A percentile compares a stretch with the other conserved stretches of the same genome.
Evolutionary conservation across 2,329 filamentous ascomycete genomes (phyloP).

Genomic region (Fulvia fulva): DNA sequence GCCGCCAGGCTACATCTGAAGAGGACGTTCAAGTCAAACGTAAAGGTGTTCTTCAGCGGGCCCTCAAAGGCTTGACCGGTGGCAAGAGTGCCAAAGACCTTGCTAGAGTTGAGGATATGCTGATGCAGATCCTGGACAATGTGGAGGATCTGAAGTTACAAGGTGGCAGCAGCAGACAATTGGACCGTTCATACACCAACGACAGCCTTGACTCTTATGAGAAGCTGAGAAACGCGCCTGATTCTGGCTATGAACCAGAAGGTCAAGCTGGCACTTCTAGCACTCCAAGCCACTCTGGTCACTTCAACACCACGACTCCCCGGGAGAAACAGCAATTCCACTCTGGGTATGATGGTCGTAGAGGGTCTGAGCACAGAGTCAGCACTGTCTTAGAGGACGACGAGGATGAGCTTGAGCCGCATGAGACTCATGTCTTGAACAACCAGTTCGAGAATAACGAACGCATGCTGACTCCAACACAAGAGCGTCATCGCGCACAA

Average conservation of each 20-base stretch:
- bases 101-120: slow-evolving; percentile 43
- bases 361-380: slow-evolving; percentile 70
- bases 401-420: slow-evolving; percentile 73
- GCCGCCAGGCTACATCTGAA: slow-evolving; percentile 47
- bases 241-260: slow-evolving; percentile 76
- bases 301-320: slow-evolving; percentile 44
- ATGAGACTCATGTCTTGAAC: slow-evolving; percentile 43
- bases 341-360: slow-evolving; percentile 50
- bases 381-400: slow-evolving; percentile 83
- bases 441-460: slow-evolving; percentile 59
- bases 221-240: slow-evolving; percentile 65
- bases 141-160: slow-evolving; percentile 64
- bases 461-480: slow-evolving; percentile 58
- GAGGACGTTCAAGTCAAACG: slow-evolving; percentile 69
- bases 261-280: slow-evolving; percentile 72
- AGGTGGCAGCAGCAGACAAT: slow-evolving; percentile 19
- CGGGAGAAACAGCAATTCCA: slow-evolving; percentile 39
- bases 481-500: slow-evolving; percentile 46
- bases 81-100: slow-evolving; percentile 78
- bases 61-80: slow-evolving; percentile 78
- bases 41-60: slow-evolving; percentile 88
- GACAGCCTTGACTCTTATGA: slow-evolving; percentile 65
- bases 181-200: slow-evolving; percentile 27
- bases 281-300: slow-evolving; percentile 71
- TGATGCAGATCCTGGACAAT: slow-evolving; percentile 86